Percentiles rank a stretch among this genome's conserved stretches.
Conservation (phyloP, 257 asterid species). For the Plectranthus barbatus region DNA sequence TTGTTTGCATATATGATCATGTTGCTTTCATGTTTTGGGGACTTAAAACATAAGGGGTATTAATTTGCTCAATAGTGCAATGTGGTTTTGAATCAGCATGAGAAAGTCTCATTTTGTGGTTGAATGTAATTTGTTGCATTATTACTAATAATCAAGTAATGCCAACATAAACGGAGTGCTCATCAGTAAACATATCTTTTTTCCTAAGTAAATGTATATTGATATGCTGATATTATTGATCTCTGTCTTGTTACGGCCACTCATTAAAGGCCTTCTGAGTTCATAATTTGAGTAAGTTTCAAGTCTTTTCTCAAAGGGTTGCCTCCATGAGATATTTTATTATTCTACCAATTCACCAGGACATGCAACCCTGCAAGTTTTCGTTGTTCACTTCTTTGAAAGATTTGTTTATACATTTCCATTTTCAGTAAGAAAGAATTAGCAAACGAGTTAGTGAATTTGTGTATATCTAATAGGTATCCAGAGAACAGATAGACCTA, state of each 20-base stretch:
- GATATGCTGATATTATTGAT: background rate
- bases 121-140: background rate
- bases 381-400: background rate
- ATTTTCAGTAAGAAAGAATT: background rate
- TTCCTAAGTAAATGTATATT: background rate
- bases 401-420: background rate
- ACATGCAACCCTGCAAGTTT: background rate
- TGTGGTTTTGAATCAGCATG: background rate
- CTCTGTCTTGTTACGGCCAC: conserved; percentile 1
- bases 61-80: background rate
- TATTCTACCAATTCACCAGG: background rate
- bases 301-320: background rate
- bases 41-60: background rate
- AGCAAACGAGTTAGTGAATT: background rate
- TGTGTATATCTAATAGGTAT: background rate
- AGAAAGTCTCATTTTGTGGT: background rate
- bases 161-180: background rate
- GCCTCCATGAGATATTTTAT: background rate
- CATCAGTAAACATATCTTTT: background rate
- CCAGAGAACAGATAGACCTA: background rate
- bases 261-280: background rate
- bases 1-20: background rate
- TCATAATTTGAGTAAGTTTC: background rate
- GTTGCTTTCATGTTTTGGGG: background rate
- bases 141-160: background rate